phyloP scores from a whole-genome alignment of 2,329 filamentous ascomycete genomes.

The Albifimbria verrucaria region DNA sequence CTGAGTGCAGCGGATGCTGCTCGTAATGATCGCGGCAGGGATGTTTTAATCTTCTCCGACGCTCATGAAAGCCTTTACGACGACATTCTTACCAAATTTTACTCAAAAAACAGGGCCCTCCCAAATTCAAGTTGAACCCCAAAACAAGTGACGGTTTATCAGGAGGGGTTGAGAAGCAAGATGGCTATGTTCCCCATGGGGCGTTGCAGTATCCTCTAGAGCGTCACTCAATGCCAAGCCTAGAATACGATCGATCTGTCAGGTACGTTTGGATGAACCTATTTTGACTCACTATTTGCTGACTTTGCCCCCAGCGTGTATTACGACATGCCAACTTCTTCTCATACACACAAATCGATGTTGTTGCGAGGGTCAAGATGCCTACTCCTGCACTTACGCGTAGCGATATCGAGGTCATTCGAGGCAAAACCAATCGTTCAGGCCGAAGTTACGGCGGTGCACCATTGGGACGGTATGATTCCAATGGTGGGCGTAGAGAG shows the following conservation, averaged over 20 bases:
- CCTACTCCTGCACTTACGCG: slow-evolving; percentile 69
- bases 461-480: slow-evolving; percentile 17
- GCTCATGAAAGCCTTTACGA: slow-evolving; percentile 77
- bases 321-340: slow-evolving; percentile 75
- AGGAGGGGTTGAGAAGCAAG: slow-evolving; percentile 78
- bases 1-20: slow-evolving; percentile 72
- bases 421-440: slow-evolving; percentile 58
- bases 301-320: slow-evolving; percentile 59
- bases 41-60: slow-evolving; percentile 82
- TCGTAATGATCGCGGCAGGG: slow-evolving; percentile 76
- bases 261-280: slow-evolving; percentile 53
- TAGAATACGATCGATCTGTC: slow-evolving; percentile 84
- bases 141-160: slow-evolving; percentile 72
- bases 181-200: slow-evolving; percentile 80
- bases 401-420: slow-evolving; percentile 71
- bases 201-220: slow-evolving; percentile 75
- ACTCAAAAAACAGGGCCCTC: slow-evolving; percentile 78
- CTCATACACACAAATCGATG: slow-evolving; percentile 86
- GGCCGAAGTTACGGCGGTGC: slow-evolving; percentile 26
- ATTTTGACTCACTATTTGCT: slow-evolving; percentile 16
- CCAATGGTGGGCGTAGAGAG: slow-evolving; percentile 15
- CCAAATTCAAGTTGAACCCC: slow-evolving; percentile 70
- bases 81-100: slow-evolving; percentile 79
- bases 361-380: slow-evolving; percentile 80
- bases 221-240: slow-evolving; percentile 65